These are phyloP conservation scores for Citrus unshiu DNA, from an alignment of 345 rosid species.

Conservation along the genomic window DNA sequence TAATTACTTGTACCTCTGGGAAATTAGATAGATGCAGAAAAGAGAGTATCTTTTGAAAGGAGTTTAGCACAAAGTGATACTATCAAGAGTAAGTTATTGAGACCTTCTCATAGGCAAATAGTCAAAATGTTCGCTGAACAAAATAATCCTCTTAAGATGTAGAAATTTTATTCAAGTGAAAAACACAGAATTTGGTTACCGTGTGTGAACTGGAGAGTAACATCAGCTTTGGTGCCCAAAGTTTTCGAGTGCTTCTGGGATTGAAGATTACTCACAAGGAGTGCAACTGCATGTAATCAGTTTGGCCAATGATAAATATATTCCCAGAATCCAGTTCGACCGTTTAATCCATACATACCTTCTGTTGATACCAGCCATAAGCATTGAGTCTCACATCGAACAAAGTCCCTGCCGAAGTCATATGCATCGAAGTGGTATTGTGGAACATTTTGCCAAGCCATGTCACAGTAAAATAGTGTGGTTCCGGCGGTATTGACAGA, in stretches of 20 bases:
- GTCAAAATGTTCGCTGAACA: not conserved
- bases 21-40: not conserved
- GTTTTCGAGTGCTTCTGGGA: not conserved
- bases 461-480: constrained; percentile 44
- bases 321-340: constrained; percentile 50
- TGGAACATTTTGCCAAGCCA: constrained; percentile 35
- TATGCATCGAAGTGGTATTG: constrained; percentile 41
- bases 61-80: not conserved
- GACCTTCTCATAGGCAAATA: not conserved
- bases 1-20: not conserved
- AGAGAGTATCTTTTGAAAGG: not conserved
- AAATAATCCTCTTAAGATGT: not conserved
- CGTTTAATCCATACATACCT: constrained; percentile 43
- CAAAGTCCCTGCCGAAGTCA: constrained; percentile 28
- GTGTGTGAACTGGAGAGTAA: not conserved
- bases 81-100: not conserved
- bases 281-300: not conserved
- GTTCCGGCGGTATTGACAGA: constrained; percentile 30
- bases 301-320: constrained; percentile 41
- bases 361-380: constrained; percentile 41
- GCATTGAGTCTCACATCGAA: constrained; percentile 31
- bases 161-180: not conserved
- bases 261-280: not conserved
- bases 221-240: no score
- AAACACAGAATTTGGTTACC: not conserved